Base-by-base conservation (phyloP, 352 stramenopile species). In the Phytopythium litorale region DNA sequence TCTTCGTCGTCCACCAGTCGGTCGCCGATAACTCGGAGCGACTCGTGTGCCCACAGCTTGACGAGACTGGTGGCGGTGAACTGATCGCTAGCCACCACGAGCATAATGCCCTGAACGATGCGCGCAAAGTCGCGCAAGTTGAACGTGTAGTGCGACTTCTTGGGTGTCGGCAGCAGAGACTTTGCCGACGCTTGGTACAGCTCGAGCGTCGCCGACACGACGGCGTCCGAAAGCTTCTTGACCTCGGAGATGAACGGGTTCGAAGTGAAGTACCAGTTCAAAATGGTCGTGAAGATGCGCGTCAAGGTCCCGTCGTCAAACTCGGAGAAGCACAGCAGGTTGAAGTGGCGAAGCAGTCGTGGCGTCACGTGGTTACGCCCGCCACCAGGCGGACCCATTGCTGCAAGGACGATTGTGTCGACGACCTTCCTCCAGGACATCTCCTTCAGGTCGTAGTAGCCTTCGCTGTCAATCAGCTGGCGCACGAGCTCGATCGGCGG, bases 71-170 rank as follows among this genome's bases (percentile, higher is more conserved):
- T 91, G 11, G 88, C 80, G 3, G 76, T 82, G 38, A 98, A 97
- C 35, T 79, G 60, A 15, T 97, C 89, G 38, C 73, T 92, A 1
- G 88, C 74, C 7, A 85, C 78, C 5, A 97, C 86, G 16, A 98
- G 75, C 76, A 98, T 93, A 30, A 98, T 89, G 32, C 94, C 94
- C 60, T 98, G 94, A 8, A 98, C 85, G 38, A 98, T 92, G 49
- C 93, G 76, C 37, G 85, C 91, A 58, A 98, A 98, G 66, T 98
- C 94, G 7, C 94, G 84, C 55, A 98, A 63, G 52, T 98, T 98
- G 72, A 98, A 98, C 18, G 94, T 98, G 74, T 98, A 98, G 74
- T 98, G 95, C 18, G 86, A 97, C 75, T 98, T 98, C 30, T 92
- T 91, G 0, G 95, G 95, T 15, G 95, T 98, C 30, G 94, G 93